Evolutionary conservation across 768 basidiomycete species (phyloP).

Genomic region (Leccinum sublutescens): DNA sequence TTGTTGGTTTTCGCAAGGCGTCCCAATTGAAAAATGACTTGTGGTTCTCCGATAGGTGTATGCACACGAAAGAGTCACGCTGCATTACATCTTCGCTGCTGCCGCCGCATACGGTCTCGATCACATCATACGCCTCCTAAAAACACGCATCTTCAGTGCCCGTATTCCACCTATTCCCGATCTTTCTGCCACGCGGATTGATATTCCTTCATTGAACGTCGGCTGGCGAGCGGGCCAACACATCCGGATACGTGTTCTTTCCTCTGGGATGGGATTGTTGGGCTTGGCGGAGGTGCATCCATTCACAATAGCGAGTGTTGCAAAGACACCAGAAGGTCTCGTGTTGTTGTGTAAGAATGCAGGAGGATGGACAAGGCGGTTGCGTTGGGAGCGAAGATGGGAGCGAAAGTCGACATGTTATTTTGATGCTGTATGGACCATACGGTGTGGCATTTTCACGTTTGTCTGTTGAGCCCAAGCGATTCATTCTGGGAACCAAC

Average conservation of each 20-base stretch:
- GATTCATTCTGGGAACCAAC: conserved; percentile 7
- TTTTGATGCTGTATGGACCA: conserved; percentile 53
- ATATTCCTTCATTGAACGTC: conserved; percentile 41
- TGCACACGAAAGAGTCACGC: conserved; percentile 24
- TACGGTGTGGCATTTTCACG: conserved; percentile 36
- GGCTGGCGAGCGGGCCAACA: conserved; percentile 66
- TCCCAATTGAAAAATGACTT: conserved; percentile 11
- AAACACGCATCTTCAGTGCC: conserved; percentile 45
- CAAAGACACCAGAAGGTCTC: conserved; percentile 42
- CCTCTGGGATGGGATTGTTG: conserved; percentile 37
- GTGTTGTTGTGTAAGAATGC: conserved; percentile 49
- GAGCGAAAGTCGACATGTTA: conserved; percentile 29
- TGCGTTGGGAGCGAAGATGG: conserved; percentile 27
- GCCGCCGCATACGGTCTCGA: conserved; percentile 44
- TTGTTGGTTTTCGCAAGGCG: neutral
- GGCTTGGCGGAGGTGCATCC: conserved; percentile 49
- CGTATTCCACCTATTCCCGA: conserved; percentile 44
- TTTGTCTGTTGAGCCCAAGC: neutral
- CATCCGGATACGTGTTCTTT: conserved; percentile 49
- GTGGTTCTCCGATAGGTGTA: conserved; percentile 21
- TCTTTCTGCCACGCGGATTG: conserved; percentile 46
- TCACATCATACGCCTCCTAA: conserved; percentile 43
- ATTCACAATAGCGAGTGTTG: conserved; percentile 49
- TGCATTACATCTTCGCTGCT: conserved; percentile 43
- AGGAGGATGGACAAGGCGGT: conserved; percentile 48